Evolutionary conservation across 768 basidiomycete genomes (phyloP).

Genomic region (Suillus fuscotomentosus): DNA sequence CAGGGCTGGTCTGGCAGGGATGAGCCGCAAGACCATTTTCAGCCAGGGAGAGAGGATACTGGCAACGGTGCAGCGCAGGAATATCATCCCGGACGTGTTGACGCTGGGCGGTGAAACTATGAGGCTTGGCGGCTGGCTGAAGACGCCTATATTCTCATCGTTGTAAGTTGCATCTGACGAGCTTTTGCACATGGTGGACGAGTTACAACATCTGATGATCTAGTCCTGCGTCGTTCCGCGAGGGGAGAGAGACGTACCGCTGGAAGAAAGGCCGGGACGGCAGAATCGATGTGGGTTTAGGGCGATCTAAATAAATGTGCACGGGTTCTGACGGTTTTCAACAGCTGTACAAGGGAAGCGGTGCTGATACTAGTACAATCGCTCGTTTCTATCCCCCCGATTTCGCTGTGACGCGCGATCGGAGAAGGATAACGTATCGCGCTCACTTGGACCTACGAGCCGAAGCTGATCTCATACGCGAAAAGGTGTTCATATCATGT

Average conservation of each 20-base stretch:
- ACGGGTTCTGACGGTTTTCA: not conserved
- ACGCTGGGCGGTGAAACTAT: not conserved
- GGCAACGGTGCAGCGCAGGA: constrained; percentile 3
- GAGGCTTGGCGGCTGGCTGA: constrained; percentile 4
- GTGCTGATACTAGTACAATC: not conserved
- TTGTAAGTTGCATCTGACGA: not conserved
- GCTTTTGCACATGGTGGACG: not conserved
- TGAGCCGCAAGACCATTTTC: not conserved
- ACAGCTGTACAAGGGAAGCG: not conserved
- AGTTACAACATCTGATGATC: not conserved
- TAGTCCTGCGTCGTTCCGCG: constrained; percentile 1
- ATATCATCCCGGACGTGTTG: constrained; percentile 4
- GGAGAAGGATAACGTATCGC: not conserved
- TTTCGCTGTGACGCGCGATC: not conserved
- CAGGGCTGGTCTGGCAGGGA: not conserved
- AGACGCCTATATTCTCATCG: not conserved
- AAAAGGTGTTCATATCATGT: constrained; percentile 5
- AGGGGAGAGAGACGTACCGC: constrained; percentile 1
- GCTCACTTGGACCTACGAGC: not conserved
- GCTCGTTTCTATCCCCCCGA: not conserved
- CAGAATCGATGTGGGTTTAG: not conserved
- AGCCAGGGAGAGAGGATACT: constrained; percentile 3
- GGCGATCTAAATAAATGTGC: not conserved
- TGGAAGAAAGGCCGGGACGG: not conserved
- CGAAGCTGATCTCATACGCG: constrained; percentile 8